A percentile compares a stretch with the other conserved stretches of the same genome.
These are phyloP conservation scores for Paraglomus occultum DNA, from an alignment of 192 early-diverging fungal genomes.

Conservation along the genomic window DNA sequence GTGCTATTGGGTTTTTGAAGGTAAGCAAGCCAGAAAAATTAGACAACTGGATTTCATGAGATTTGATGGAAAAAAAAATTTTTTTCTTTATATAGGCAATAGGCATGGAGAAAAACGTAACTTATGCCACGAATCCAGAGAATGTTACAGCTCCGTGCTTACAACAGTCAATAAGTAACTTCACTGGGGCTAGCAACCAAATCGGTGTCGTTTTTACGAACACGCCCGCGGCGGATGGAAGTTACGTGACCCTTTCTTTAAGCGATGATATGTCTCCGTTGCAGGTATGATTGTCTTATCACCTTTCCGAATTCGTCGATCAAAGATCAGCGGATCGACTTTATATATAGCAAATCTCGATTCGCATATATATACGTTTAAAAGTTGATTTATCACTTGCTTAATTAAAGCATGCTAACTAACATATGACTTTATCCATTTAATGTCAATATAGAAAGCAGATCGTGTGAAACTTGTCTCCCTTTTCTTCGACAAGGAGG, in stretches of 20 bases:
- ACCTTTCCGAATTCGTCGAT: too few species aligned
- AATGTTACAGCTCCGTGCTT: constrained; percentile 16
- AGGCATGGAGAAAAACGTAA: not conserved
- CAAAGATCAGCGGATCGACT: too few species aligned
- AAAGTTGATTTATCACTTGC: too few species aligned
- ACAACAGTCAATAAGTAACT: not conserved
- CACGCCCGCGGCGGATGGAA: not conserved
- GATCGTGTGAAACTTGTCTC: constrained; percentile 22
- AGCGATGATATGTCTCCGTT: not conserved
- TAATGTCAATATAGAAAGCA: constrained; percentile 20
- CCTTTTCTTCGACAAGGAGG: constrained; percentile 15
- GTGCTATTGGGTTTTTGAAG: constrained; percentile 18
- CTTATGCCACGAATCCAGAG: not conserved
- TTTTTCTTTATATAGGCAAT: constrained; percentile 4
- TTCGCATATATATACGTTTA: too few species aligned
- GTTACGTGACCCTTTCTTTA: not conserved
- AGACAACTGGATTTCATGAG: too few species aligned
- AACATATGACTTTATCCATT: not conserved
- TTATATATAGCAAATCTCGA: too few species aligned
- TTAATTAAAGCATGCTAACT: too few species aligned
- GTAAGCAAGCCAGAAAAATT: not conserved
- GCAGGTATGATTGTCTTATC: not conserved
- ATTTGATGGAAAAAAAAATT: not conserved
- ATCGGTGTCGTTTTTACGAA: constrained; percentile 3
- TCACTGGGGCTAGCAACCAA: not conserved